These are phyloP conservation scores for Lithospermum erythrorhizon DNA, from an alignment of 257 asterid genomes.

Conservation along the genomic window DNA sequence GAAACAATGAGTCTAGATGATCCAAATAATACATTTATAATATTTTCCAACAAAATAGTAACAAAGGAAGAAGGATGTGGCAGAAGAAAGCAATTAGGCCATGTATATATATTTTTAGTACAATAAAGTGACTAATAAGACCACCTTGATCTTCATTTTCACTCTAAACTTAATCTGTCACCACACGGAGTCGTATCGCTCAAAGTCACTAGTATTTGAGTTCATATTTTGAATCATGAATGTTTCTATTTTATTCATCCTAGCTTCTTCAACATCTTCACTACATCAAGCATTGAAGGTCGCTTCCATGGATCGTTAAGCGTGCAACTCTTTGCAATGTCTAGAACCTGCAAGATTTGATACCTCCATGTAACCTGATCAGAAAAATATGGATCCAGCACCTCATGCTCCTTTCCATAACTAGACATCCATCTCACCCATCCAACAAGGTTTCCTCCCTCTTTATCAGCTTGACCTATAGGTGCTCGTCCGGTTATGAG, in stretches of 20 bases:
- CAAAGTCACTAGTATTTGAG: too few species aligned
- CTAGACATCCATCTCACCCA: constrained; percentile 70
- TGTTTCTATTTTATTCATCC: neutral
- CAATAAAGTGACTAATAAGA: too few species aligned
- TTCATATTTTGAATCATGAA: too few species aligned
- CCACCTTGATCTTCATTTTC: too few species aligned
- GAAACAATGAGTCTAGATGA: too few species aligned
- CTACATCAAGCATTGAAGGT: constrained; percentile 67
- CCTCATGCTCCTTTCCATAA: constrained; percentile 30
- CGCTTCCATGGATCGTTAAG: constrained; percentile 61
- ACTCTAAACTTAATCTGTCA: too few species aligned
- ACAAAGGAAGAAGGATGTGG: too few species aligned
- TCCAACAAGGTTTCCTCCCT: constrained; percentile 86
- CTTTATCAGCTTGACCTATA: constrained; percentile 61
- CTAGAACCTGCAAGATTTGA: constrained; percentile 49
- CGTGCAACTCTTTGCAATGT: constrained; percentile 55
- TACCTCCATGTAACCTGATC: constrained; percentile 17
- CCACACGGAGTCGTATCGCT: too few species aligned
- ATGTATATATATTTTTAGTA: too few species aligned
- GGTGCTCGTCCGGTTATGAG: constrained; percentile 65
- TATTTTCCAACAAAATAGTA: neutral
- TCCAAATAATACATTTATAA: neutral
- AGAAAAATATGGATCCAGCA: constrained; percentile 24
- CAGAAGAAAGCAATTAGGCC: too few species aligned
- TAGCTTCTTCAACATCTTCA: constrained; percentile 39